Percentiles rank a stretch among this genome's conserved stretches.
Evolutionary conservation across 768 basidiomycete species (phyloP).

Genomic region (Chalciporus sphaerocephalus): DNA sequence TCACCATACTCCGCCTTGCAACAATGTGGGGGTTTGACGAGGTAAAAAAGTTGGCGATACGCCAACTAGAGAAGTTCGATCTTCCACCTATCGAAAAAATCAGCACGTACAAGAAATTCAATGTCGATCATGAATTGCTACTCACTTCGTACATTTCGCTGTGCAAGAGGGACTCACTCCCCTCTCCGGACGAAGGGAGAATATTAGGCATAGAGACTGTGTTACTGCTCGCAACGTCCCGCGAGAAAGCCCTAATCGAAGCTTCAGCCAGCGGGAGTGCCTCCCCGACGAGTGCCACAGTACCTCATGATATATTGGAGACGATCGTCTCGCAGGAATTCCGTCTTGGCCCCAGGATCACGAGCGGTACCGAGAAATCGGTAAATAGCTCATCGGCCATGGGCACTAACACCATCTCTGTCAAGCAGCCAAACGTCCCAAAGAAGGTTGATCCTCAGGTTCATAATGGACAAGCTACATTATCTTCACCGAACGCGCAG

Average conservation of each 20-base stretch:
- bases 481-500: no score
- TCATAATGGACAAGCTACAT: no score
- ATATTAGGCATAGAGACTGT: slow-evolving; percentile 40
- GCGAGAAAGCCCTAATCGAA: slow-evolving; percentile 36
- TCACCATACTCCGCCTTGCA: slow-evolving; percentile 36
- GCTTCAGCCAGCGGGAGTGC: slow-evolving; percentile 28
- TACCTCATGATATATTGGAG: slow-evolving; percentile 30
- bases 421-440: neutral
- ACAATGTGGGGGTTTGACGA: slow-evolving; percentile 39
- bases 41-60: slow-evolving; percentile 37
- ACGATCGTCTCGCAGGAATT: slow-evolving; percentile 27
- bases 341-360: neutral
- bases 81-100: slow-evolving; percentile 37
- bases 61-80: slow-evolving; percentile 36
- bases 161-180: slow-evolving; percentile 34
- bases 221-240: slow-evolving; percentile 34
- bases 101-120: slow-evolving; percentile 36
- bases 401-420: neutral
- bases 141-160: slow-evolving; percentile 34
- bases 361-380: neutral
- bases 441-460: no score
- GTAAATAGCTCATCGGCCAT: neutral
- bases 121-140: slow-evolving; percentile 32
- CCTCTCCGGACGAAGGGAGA: slow-evolving; percentile 37
- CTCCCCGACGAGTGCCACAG: slow-evolving; percentile 29